Conservation (phyloP, 257 asterid species). For the Gentiana dahurica region DNA sequence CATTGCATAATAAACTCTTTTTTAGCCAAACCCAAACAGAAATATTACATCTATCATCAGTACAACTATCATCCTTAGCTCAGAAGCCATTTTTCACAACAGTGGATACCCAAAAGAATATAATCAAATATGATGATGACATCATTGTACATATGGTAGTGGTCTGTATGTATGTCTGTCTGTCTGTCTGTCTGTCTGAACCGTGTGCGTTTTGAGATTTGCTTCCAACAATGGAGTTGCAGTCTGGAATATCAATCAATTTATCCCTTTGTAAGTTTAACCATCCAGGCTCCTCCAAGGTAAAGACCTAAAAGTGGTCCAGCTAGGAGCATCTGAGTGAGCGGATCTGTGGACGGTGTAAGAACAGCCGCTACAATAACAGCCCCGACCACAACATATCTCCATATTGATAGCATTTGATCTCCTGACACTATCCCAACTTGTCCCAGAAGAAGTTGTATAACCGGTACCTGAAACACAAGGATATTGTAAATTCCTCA, state of each 20-base stretch:
- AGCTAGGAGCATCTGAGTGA: slow-evolving; percentile 85
- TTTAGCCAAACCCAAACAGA: not conserved
- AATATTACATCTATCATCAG: slow-evolving; percentile 1
- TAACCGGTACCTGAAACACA: slow-evolving; percentile 78
- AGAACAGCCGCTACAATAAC: slow-evolving; percentile 97
- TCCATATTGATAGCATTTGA: slow-evolving; percentile 94
- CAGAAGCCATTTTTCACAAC: not conserved
- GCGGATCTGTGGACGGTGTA: slow-evolving; percentile 97
- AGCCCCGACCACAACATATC: slow-evolving; percentile 98
- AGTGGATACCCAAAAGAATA: not conserved
- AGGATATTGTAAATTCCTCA: not conserved
- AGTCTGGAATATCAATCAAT: not conserved
- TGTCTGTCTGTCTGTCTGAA: no score
- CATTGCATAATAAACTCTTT: no score
- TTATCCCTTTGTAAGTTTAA: slow-evolving; percentile 56
- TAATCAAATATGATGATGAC: no score
- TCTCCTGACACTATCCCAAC: slow-evolving; percentile 82
- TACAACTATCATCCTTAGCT: not conserved
- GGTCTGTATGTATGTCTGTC: no score
- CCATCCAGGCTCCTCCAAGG: slow-evolving; percentile 83
- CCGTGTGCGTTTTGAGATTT: no score
- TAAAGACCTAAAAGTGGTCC: slow-evolving; percentile 93
- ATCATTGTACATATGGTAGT: no score
- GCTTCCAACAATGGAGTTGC: no score
- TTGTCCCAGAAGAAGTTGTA: slow-evolving; percentile 93